Base-by-base conservation (phyloP, 164 flowering plant genomes). In the Chimonanthus salicifolius region DNA sequence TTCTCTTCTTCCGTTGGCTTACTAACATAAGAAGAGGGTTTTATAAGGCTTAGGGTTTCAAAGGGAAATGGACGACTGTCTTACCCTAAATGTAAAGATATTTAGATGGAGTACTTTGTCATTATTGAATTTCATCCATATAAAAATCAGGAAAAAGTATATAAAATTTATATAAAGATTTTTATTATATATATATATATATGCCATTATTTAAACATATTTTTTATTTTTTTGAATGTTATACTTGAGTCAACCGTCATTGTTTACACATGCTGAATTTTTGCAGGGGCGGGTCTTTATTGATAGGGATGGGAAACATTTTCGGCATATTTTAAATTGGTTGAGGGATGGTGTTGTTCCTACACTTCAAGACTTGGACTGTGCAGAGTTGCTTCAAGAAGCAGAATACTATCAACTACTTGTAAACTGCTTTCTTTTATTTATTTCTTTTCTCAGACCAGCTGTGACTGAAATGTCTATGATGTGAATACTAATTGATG, bases 261-360 rank as follows among this genome's bases (percentile, higher is more conserved):
- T 80, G 71, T 71, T 74, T 77, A 47, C 65, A 74, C 47, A 71
- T 74, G 72, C 66, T 79, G 72, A 64, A 62, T 74, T 78, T 46
- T 78, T 85, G 83, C 88, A 94, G 98, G 98, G 95, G n/a, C 79
- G 65, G 79, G 83, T 92, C 62, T 94, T 92, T 85, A 86, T 94
- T 77, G 97, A 94, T 83, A 90, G 98, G 82, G 98, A 94, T 84
- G 97, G 97, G 21, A 86, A 87, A 77, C 95, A 88, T 80, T 94
- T 94, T 83, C 89, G 98, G 72, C 95, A 94, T 75, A 85, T 94
- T 68, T 81, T 94, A 21, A 94, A 94, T 74, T 94, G 97, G 97
- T 83, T 94, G 84, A 88, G 98, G 79, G 98, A 94, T 87, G 98
- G 97, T 47, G 86, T 85, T 64, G 83, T 92, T 82, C 97, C 98